These are phyloP conservation scores for Prunus mira DNA, from an alignment of 306 rosid genomes.

Conservation along the genomic window DNA sequence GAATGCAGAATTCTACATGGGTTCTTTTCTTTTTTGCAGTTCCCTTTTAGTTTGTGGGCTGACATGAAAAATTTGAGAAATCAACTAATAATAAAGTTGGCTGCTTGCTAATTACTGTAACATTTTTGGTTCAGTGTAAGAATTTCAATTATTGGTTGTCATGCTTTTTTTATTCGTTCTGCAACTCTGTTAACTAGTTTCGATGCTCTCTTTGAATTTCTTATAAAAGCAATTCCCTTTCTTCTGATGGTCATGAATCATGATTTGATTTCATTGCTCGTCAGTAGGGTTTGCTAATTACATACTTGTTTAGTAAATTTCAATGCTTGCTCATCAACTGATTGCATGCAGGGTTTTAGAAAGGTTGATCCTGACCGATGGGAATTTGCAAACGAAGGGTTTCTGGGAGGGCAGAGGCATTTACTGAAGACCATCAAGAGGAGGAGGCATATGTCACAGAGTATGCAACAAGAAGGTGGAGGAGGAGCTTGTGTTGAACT, in stretches of 20 bases:
- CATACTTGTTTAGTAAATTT: background rate
- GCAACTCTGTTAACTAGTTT: too few species aligned
- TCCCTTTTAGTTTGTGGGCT: background rate
- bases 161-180: background rate
- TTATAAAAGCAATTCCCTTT: background rate
- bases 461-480: slow-evolving; percentile 25
- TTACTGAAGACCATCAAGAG: slow-evolving; percentile 78
- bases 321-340: slow-evolving; percentile 5
- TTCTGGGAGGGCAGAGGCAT: slow-evolving; percentile 76
- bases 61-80: background rate
- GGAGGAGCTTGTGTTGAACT: slow-evolving; percentile 59
- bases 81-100: background rate
- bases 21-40: background rate
- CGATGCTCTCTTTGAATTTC: too few species aligned
- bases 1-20: background rate
- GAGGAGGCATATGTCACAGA: slow-evolving; percentile 63
- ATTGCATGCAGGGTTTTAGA: slow-evolving; percentile 70
- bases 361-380: slow-evolving; percentile 93
- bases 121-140: background rate
- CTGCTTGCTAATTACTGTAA: background rate
- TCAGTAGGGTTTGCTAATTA: background rate
- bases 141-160: background rate
- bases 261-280: background rate
- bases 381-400: slow-evolving; percentile 96
- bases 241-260: background rate